Evolutionary conservation across 1,284 basidiomycete genomes (phyloP).

Genomic region (Austroboletus novae-zelandiae): DNA sequence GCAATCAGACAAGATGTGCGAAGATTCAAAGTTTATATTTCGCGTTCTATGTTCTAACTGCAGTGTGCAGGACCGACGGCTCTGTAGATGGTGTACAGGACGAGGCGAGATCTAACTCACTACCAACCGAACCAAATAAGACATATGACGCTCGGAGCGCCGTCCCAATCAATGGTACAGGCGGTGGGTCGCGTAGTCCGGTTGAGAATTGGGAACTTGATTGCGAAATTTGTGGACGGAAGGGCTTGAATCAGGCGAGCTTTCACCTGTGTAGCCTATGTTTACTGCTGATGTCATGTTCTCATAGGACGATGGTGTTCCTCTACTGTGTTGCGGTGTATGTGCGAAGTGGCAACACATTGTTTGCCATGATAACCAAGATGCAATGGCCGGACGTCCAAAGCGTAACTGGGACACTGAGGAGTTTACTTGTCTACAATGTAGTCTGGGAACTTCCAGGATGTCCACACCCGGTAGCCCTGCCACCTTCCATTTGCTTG

Average conservation of each 20-base stretch:
- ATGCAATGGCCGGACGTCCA: conserved; percentile 53
- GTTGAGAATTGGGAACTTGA: conserved; percentile 77
- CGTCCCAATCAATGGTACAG: conserved; percentile 28
- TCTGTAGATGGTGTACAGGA: conserved; percentile 2
- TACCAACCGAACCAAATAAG: conserved; percentile 4
- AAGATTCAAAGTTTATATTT: conserved; percentile 12
- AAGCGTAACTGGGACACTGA: conserved; percentile 70
- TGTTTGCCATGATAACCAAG: conserved; percentile 67
- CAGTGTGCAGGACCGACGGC: conserved; percentile 11
- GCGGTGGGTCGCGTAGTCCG: conserved; percentile 47
- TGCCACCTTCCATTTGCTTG: conserved; percentile 9
- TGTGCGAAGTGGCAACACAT: conserved; percentile 87
- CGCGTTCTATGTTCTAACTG: conserved; percentile 15
- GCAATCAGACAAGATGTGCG: conserved; percentile 7
- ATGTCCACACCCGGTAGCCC: conserved; percentile 7
- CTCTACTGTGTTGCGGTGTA: conserved; percentile 75
- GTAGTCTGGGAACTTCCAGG: conserved; percentile 30
- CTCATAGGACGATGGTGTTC: conserved; percentile 66
- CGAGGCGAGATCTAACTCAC: background rate
- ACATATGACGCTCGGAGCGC: background rate
- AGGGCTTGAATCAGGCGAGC: conserved; percentile 67
- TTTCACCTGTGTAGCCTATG: conserved; percentile 1
- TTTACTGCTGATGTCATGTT: conserved; percentile 5
- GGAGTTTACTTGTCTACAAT: conserved; percentile 61
- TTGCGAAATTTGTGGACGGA: conserved; percentile 77